These are phyloP conservation scores for Apiospora sp. DNA, from an alignment of 2,329 filamentous ascomycete genomes.

Conservation along the genomic window DNA sequence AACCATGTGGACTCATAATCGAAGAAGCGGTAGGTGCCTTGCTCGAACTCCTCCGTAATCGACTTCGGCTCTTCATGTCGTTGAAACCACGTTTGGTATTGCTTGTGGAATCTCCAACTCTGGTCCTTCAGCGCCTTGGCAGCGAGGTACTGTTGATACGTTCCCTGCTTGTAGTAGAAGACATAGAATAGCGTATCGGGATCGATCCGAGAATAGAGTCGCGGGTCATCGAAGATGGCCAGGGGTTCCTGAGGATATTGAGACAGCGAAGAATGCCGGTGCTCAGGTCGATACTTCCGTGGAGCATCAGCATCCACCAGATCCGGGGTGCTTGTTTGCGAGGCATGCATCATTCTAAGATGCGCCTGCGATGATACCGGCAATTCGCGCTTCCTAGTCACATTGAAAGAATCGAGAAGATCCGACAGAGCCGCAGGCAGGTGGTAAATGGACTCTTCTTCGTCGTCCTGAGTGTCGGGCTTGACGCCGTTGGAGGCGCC, in stretches of 20 bases:
- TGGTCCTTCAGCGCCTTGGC: slow-evolving; percentile 98
- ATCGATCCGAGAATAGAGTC: slow-evolving; percentile 88
- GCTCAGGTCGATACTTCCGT: slow-evolving; percentile 83
- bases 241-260: slow-evolving; percentile 95
- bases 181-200: slow-evolving; percentile 98
- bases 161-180: slow-evolving; percentile 98
- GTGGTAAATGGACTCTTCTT: slow-evolving; percentile 84
- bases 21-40: slow-evolving; percentile 98
- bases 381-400: slow-evolving; percentile 74
- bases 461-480: slow-evolving; percentile 49
- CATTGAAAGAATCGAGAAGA: slow-evolving; percentile 88
- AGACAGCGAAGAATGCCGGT: slow-evolving; percentile 75
- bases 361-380: slow-evolving; percentile 70
- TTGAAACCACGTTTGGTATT: slow-evolving; percentile 99
- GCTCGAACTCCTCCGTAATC: slow-evolving; percentile 98
- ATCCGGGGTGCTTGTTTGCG: slow-evolving; percentile 77
- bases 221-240: slow-evolving; percentile 87
- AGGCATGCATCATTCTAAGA: slow-evolving; percentile 77
- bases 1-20: slow-evolving; percentile 99
- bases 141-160: slow-evolving; percentile 93
- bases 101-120: slow-evolving; percentile 99
- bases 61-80: slow-evolving; percentile 97
- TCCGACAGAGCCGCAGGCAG: slow-evolving; percentile 89
- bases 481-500: slow-evolving; percentile 61
- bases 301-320: slow-evolving; percentile 82